These are phyloP conservation scores for Neonothopanus nambi DNA, from an alignment of 1,284 basidiomycete species.

Conservation along the genomic window DNA sequence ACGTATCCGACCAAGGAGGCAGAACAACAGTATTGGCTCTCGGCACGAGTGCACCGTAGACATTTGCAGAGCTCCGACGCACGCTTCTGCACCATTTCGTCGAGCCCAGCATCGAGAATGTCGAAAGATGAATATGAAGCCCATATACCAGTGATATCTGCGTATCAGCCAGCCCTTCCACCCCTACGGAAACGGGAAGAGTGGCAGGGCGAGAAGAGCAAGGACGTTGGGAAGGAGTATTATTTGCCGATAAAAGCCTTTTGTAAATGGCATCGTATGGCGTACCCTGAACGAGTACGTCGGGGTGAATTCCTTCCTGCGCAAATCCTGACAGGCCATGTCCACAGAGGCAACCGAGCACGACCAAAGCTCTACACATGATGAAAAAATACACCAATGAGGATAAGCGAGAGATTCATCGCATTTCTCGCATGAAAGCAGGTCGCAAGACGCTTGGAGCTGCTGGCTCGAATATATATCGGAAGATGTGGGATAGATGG, in stretches of 20 bases:
- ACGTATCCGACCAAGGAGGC: slow-evolving; percentile 13
- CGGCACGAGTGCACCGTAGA: slow-evolving; percentile 12
- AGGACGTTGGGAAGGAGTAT: slow-evolving; percentile 12
- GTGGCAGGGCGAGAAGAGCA: neutral
- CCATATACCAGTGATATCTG: slow-evolving; percentile 16
- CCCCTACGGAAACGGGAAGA: slow-evolving; percentile 6
- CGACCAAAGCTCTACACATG: slow-evolving; percentile 14
- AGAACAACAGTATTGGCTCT: slow-evolving; percentile 19
- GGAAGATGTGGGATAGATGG: slow-evolving; percentile 20
- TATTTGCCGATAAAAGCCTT: slow-evolving; percentile 18
- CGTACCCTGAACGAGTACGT: slow-evolving; percentile 20
- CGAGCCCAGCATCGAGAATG: neutral
- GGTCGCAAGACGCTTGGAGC: slow-evolving; percentile 15
- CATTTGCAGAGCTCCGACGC: slow-evolving; percentile 18
- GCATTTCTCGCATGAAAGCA: slow-evolving; percentile 20
- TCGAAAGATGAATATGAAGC: neutral
- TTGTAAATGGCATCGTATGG: slow-evolving; percentile 24
- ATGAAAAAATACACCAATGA: slow-evolving; percentile 10
- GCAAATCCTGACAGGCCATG: neutral
- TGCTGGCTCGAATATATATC: slow-evolving; percentile 12
- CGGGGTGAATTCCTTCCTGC: neutral
- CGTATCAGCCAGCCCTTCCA: slow-evolving; percentile 19
- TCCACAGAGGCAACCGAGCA: slow-evolving; percentile 17
- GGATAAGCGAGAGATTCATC: slow-evolving; percentile 20
- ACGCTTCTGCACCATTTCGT: slow-evolving; percentile 5